phyloP scores from a whole-genome alignment of 108 stramenopile species.

The Stephanodiscus minutulus region DNA sequence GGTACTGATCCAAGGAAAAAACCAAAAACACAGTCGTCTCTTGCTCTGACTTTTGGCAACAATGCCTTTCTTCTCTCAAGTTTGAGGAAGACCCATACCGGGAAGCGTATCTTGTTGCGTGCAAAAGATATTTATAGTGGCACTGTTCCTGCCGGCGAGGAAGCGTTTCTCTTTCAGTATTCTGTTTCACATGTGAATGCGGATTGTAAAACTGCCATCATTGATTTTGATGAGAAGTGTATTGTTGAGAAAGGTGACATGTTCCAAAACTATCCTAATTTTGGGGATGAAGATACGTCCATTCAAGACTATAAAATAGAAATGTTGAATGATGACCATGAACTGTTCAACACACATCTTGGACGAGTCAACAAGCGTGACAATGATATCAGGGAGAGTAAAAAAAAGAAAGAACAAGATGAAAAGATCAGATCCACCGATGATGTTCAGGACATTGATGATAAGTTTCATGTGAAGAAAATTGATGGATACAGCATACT shows the following conservation, averaged over 20 bases:
- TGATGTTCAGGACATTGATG: conserved; percentile 5
- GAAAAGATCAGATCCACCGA: background rate
- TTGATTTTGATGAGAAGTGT: conserved; percentile 13
- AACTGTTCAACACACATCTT: conserved; percentile 12
- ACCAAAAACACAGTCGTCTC: too few species aligned
- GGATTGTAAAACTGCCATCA: conserved; percentile 14
- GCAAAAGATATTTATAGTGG: conserved; percentile 7
- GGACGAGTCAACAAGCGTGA: conserved; percentile 9
- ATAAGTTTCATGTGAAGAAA: background rate
- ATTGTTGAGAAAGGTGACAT: conserved; percentile 2
- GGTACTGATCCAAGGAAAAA: too few species aligned
- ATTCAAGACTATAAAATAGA: conserved; percentile 7
- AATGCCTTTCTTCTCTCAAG: too few species aligned
- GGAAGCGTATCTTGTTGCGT: background rate
- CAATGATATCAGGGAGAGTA: conserved; percentile 1
- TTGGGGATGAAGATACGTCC: background rate
- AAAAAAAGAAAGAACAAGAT: conserved; percentile 4
- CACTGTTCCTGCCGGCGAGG: conserved; percentile 12
- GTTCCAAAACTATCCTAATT: conserved; percentile 18
- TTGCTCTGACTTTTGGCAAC: too few species aligned
- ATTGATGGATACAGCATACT: conserved; percentile 5
- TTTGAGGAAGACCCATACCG: background rate
- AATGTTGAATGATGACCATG: conserved; percentile 18
- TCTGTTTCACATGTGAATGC: conserved; percentile 4
- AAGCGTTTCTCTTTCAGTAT: conserved; percentile 15